These are phyloP conservation scores for Yamadazyma laniorum DNA, from an alignment of 805 yeast genomes.

Conservation along the genomic window DNA sequence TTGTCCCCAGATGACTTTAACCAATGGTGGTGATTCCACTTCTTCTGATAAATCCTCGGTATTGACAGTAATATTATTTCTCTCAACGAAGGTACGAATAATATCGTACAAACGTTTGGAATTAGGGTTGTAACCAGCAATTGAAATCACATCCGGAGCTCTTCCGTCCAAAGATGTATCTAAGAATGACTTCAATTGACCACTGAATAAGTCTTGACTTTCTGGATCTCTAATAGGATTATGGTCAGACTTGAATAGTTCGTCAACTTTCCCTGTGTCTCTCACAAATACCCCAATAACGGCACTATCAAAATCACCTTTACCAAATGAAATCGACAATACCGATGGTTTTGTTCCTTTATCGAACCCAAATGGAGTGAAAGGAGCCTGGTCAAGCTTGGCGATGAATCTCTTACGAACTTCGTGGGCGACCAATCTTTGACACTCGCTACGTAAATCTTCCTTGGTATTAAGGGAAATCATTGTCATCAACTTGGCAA, in stretches of 20 bases:
- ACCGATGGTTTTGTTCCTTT: constrained; percentile 85
- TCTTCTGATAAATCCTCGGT: constrained; percentile 41
- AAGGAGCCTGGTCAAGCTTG: constrained; percentile 91
- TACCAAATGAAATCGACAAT: constrained; percentile 79
- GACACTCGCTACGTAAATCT: constrained; percentile 72
- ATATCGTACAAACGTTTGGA: constrained; percentile 60
- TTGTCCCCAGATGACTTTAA: constrained; percentile 77
- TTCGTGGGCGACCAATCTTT: constrained; percentile 62
- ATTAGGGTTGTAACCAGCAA: constrained; percentile 82
- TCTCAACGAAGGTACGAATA: constrained; percentile 54
- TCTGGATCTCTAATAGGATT: constrained; percentile 54
- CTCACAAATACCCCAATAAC: constrained; percentile 77
- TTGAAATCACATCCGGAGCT: constrained; percentile 83
- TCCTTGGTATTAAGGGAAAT: constrained; percentile 79
- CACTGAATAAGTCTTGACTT: constrained; percentile 45
- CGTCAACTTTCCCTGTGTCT: constrained; percentile 76
- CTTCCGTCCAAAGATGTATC: constrained; percentile 52
- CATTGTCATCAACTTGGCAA: constrained; percentile 63
- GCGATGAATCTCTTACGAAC: constrained; percentile 68
- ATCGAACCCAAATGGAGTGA: constrained; percentile 71
- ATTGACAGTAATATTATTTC: constrained; percentile 51
- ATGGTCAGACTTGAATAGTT: constrained; percentile 73
- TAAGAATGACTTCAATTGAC: constrained; percentile 66
- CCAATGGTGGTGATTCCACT: constrained; percentile 46
- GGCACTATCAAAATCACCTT: constrained; percentile 82